phyloP scores from a whole-genome alignment of 2,329 filamentous ascomycete species.

The Hypoxylon sp. region DNA sequence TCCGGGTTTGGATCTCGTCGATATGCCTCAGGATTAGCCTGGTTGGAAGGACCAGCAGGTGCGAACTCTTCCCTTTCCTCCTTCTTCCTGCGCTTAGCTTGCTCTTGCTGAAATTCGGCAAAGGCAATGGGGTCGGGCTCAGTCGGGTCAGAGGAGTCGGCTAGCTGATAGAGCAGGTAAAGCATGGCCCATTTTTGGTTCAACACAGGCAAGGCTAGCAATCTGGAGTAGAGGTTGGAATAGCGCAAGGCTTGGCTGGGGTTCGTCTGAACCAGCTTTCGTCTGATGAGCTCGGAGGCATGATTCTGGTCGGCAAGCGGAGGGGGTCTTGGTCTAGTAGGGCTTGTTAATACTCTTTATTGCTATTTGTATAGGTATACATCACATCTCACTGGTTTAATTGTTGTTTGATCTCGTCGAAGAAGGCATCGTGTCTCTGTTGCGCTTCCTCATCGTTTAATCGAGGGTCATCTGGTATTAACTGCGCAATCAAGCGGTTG shows the following conservation, averaged over 20 bases:
- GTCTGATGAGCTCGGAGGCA: conserved; percentile 90
- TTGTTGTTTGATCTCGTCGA: conserved; percentile 60
- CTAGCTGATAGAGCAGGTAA: conserved; percentile 85
- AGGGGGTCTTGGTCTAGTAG: conserved; percentile 57
- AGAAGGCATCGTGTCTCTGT: conserved; percentile 71
- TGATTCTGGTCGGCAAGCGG: conserved; percentile 82
- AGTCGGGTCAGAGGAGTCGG: conserved; percentile 69
- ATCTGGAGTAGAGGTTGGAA: conserved; percentile 87
- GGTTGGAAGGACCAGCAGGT: conserved; percentile 39
- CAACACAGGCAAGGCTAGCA: conserved; percentile 89
- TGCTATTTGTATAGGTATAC: neutral
- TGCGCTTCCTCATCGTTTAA: conserved; percentile 75
- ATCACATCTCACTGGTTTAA: conserved; percentile 57
- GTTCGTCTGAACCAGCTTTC: conserved; percentile 82
- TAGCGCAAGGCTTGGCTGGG: conserved; percentile 83
- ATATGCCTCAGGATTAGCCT: conserved; percentile 25
- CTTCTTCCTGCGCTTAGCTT: conserved; percentile 32
- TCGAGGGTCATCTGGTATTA: conserved; percentile 71
- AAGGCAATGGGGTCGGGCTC: conserved; percentile 53
- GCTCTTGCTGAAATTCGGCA: conserved; percentile 45
- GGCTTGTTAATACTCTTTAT: conserved; percentile 12
- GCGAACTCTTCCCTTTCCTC: conserved; percentile 32
- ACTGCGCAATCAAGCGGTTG: conserved; percentile 77
- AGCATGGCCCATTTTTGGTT: conserved; percentile 97
- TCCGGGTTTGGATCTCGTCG: conserved; percentile 29